Evolutionary conservation across 345 rosid species (phyloP), one percentile per base, ranked within the genome.

Genomic region (Gossypium longicalyx): DNA sequence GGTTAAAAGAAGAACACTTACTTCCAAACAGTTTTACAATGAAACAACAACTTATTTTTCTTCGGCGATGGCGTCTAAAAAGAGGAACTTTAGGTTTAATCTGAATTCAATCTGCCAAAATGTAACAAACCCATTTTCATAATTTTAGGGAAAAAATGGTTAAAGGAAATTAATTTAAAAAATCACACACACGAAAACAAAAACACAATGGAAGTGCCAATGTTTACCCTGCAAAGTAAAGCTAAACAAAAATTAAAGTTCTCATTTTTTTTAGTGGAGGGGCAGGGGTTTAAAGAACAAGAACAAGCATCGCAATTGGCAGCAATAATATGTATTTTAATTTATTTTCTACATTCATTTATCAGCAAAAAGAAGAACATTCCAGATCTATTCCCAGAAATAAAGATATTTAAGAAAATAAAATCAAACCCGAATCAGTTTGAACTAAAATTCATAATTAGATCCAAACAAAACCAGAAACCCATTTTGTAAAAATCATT

Each of bases 391-490:
- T 67, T 23, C 56, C 11, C 38, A 45, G n/a, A 67, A 44, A 61
- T 27, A 1, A 61, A 7, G 9, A 61, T 13, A 61, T 27, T 2
- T 27, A 12, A 3, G 12, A 67, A 67, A 67, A 44, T 13, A 19
- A 67, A 29, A 70, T 25, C 61, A 53, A 29, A 53, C 62, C 62
- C 74, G 17, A 54, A 70, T 9, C 62, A 52, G 27, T 53, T 25
- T 34, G 60, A 12, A n/a, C 20, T 15, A 22, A 51, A 70, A 34
- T 29, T 38, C 44, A 52, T 27, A 25, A 17, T n/a, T 53, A 51
- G 45, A 53, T 70, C 61, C 45, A 19, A 53, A 53, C 15, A 27
- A 17, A 53, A 70, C 62, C 61, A 70, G 58, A 70, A 70, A 34
- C 62, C 62, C 44, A 70, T 70, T 9, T 29, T 12, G 41, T 16